phyloP scores from a whole-genome alignment of 2,329 filamentous ascomycete species.

The Diplodia intermedia region DNA sequence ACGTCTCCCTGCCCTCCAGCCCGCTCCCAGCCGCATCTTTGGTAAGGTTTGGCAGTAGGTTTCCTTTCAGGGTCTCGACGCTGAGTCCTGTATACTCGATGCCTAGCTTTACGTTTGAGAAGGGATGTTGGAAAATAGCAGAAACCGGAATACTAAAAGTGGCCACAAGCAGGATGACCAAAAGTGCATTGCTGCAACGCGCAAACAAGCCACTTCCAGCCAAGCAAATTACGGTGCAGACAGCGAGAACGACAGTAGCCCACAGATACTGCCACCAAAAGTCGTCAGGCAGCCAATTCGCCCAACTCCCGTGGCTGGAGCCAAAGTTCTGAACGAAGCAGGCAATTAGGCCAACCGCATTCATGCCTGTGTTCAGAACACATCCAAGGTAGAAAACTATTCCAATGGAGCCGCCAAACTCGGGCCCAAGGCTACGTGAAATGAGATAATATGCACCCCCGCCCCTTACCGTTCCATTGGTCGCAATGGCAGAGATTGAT shows the following conservation, averaged over 20 bases:
- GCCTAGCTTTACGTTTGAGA: slow-evolving; percentile 65
- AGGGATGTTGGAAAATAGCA: slow-evolving; percentile 71
- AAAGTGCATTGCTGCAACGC: slow-evolving; percentile 77
- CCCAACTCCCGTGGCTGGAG: slow-evolving; percentile 61
- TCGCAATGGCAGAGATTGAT: slow-evolving; percentile 86
- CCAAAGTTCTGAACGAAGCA: slow-evolving; percentile 81
- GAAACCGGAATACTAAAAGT: slow-evolving; percentile 85
- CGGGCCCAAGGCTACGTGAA: slow-evolving; percentile 81
- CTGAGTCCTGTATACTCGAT: slow-evolving; percentile 82
- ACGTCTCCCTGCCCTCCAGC: slow-evolving; percentile 70
- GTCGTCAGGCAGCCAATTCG: slow-evolving; percentile 68
- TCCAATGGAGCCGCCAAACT: slow-evolving; percentile 88
- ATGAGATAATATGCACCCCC: slow-evolving; percentile 91
- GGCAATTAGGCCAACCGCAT: slow-evolving; percentile 84
- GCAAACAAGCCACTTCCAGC: slow-evolving; percentile 82
- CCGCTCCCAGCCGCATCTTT: slow-evolving; percentile 68
- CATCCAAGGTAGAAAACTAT: slow-evolving; percentile 91
- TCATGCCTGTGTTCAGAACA: slow-evolving; percentile 84
- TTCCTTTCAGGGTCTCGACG: slow-evolving; percentile 72
- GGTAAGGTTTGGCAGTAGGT: slow-evolving; percentile 72
- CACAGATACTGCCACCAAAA: slow-evolving; percentile 81
- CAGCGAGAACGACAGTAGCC: slow-evolving; percentile 71
- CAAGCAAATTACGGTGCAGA: slow-evolving; percentile 78
- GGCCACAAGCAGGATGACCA: slow-evolving; percentile 73
- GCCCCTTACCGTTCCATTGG: slow-evolving; percentile 86